Evolutionary conservation across 345 rosid species (phyloP).

Genomic region (Pistacia vera): DNA sequence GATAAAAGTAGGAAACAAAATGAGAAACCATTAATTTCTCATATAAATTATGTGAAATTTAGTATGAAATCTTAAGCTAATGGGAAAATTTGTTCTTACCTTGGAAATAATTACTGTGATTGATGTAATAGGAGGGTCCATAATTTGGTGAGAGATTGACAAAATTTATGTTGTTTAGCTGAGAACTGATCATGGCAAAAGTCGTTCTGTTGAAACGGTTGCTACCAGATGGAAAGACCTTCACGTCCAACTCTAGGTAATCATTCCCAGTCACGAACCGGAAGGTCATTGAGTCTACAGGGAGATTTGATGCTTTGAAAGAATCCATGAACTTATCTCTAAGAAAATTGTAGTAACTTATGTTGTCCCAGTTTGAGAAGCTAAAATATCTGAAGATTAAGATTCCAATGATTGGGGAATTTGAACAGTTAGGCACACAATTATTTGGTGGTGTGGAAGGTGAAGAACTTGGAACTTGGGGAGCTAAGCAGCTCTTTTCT

Average conservation of each 20-base stretch:
- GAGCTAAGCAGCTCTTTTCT: constrained; percentile 35
- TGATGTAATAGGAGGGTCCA: background rate
- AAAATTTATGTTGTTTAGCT: background rate
- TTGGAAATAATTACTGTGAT: background rate
- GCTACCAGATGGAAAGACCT: constrained; percentile 48
- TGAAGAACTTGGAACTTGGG: constrained; percentile 18
- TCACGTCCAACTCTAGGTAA: constrained; percentile 47
- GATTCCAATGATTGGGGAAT: constrained; percentile 65
- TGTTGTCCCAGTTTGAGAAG: constrained; percentile 58
- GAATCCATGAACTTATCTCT: constrained; percentile 20
- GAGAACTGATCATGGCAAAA: constrained; percentile 26
- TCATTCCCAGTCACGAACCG: constrained; percentile 43
- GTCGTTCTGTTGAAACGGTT: constrained; percentile 45
- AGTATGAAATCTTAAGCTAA: background rate
- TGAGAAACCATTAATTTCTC: background rate
- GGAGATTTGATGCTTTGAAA: constrained; percentile 36
- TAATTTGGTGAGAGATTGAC: background rate
- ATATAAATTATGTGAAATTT: too few species aligned
- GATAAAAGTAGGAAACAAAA: background rate
- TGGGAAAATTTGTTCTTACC: background rate
- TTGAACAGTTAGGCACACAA: constrained; percentile 52
- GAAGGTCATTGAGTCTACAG: constrained; percentile 60
- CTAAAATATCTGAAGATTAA: constrained; percentile 56
- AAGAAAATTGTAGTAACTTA: constrained; percentile 33
- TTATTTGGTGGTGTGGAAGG: constrained; percentile 42